Base-by-base conservation (phyloP, 331 rosid genomes). In the Malus hybrid region DNA sequence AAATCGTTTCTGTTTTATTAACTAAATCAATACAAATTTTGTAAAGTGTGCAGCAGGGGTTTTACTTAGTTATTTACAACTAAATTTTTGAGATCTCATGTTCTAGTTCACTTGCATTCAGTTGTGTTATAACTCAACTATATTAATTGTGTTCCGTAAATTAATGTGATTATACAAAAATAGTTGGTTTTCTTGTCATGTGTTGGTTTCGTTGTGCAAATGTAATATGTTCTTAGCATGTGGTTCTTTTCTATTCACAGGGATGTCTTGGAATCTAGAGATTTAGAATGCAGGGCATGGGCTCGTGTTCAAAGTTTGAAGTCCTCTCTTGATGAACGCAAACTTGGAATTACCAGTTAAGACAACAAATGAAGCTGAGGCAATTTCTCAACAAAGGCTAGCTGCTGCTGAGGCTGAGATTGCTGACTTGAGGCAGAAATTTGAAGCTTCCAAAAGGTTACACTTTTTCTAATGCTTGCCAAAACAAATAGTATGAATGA, bases 401-500 rank as follows among this genome's bases (percentile, higher is more conserved):
- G 99, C 97, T 88, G 93, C 97, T 80, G 96, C 91, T 33, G 99
- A 95, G 86, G 97, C 97, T 76, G 98, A 89, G 86, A 86, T 92
- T 78, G 96, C 87, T 36, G 88, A 88, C 67, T 78, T 88, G 86
- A 89, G 96, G 70, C 96, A 89, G 79, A 88, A 81, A 76, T 75
- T 90, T 46, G 97, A 89, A 75, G 93, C 84, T 72, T 92, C 88
- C 48, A 90, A 85, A 82, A 89, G 97, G 99, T 95, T 63, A 29
- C 42, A 63, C 20, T 78, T 29, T 31, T 56, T 68, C 27, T 44
- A 12, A 39, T 39, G 46, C 46, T 10, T 12, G 46, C 13, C 46
- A 10, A 39, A 39, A 39, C 10, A 39, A 1, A 39, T 20, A 42
- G 39, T 16, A 39, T 24, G 19, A 73, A 18, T 24, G 48, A 61